phyloP scores from a whole-genome alignment of 805 yeast genomes.

The Candida pini region DNA sequence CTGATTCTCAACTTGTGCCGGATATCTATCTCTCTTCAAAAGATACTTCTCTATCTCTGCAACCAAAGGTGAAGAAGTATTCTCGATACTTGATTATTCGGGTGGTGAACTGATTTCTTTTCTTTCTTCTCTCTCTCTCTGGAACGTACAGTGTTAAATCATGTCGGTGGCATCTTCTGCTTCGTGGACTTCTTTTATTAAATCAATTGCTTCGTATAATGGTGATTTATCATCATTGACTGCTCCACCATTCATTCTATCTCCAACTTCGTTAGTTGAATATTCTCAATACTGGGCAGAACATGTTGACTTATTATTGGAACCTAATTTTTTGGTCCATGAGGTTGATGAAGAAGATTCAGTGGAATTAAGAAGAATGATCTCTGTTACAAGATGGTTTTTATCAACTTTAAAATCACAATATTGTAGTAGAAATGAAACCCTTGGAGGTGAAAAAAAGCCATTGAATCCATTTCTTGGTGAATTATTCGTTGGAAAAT shows the following conservation, averaged over 20 bases:
- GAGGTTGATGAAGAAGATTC: conserved; percentile 38
- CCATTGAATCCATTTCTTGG: conserved; percentile 96
- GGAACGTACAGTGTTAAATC: not conserved
- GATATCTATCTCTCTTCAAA: too few relatives aligned
- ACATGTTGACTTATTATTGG: conserved; percentile 77
- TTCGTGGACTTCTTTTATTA: conserved; percentile 90
- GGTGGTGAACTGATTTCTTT: too few relatives aligned
- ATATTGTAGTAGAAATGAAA: conserved; percentile 87
- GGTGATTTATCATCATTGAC: conserved; percentile 92
- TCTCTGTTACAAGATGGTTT: conserved; percentile 88
- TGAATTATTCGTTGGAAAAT: conserved; percentile 86
- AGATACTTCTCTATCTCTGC: too few relatives aligned
- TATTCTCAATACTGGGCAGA: conserved; percentile 97
- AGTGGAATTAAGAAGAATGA: conserved; percentile 57
- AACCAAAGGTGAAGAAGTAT: too few relatives aligned
- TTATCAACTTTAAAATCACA: conserved; percentile 88
- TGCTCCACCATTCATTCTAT: conserved; percentile 95
- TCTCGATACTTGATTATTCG: too few relatives aligned
- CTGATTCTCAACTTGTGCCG: too few relatives aligned
- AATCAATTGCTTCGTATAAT: conserved; percentile 85
- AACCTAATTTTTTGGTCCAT: conserved; percentile 48
- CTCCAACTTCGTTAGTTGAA: conserved; percentile 84
- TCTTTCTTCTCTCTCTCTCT: not conserved
- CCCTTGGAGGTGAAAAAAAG: conserved; percentile 93
- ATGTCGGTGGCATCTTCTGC: conserved; percentile 25